Evolutionary conservation across 768 basidiomycete species (phyloP), one percentile per base, ranked within the genome.

Genomic region (Naganishia randhawae): DNA sequence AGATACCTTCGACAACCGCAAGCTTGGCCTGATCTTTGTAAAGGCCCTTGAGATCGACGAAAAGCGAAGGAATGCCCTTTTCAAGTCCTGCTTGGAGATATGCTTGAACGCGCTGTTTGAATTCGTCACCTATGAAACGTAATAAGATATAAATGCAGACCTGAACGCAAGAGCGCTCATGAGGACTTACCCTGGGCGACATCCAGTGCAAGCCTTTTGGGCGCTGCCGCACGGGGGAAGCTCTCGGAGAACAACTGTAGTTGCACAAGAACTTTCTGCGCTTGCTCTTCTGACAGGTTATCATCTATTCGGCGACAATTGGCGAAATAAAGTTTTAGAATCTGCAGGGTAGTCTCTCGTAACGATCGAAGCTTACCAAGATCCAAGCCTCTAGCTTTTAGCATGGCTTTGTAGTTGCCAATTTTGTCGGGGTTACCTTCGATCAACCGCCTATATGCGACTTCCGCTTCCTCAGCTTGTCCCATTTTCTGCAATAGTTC

Each of bases 21-120:
- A 85, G 86, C 77, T 95, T 98, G 53, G 81, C 79, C 0, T 82
- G 66, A 68, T 90, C 84, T 10, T 73, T 71, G 74, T 96, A 97
- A 0, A 98, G 84, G 0, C 87, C 83, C 77, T 97, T 98, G 77
- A 98, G 75, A 80, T 97, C 94, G 19, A 89, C 86, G 75, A 98
- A 99, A 1, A 98, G 82, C 2, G 92, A 96, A 2, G 96, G 96
- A 42, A 98, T 84, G 71, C 94, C 95, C 75, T 90, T 91, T 48
- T 83, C 84, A 14, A 99, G 82, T 10, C 85, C 89, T 4, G 83
- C 82, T 7, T 84, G 74, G 53, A 98, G 80, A 78, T 98, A 97
- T 4, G 84, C 80, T 66, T 83, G 82, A 7, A 85, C 85, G 13
- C 89, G 82, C 33, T 82, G 79, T 63, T 82, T 84, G 82, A 98